These are phyloP conservation scores for Solanum hybrid DNA, from an alignment of 305 asterid species.

Conservation along the genomic window DNA sequence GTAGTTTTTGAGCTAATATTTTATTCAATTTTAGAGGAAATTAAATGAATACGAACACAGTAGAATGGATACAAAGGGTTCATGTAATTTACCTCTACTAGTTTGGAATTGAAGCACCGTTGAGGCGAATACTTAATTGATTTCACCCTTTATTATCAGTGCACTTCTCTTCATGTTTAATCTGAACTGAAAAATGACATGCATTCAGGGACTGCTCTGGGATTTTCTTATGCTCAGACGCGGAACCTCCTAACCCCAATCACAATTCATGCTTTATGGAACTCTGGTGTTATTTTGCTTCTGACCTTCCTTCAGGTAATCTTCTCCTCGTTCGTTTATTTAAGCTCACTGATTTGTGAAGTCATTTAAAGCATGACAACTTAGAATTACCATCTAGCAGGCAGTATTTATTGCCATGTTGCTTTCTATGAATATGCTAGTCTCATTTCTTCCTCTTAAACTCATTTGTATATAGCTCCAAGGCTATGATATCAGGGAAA, in stretches of 20 bases:
- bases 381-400: background rate
- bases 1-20: background rate
- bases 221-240: conserved; percentile 84
- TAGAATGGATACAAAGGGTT: background rate
- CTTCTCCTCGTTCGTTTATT: background rate
- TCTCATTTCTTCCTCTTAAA: background rate
- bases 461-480: conserved; percentile 42
- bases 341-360: background rate
- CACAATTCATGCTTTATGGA: conserved; percentile 81
- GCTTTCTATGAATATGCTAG: background rate
- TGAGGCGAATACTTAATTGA: background rate
- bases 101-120: background rate
- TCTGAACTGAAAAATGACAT: background rate
- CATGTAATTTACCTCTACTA: background rate
- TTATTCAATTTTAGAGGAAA: background rate
- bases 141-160: background rate
- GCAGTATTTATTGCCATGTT: background rate
- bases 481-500: conserved; percentile 86
- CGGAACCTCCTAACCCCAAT: conserved; percentile 90
- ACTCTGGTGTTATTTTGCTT: conserved; percentile 81
- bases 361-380: background rate
- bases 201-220: conserved; percentile 60
- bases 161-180: background rate
- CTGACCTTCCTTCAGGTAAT: background rate
- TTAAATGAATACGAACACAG: background rate